Evolutionary conservation across 2,329 filamentous ascomycete species (phyloP).

Genomic region (Xylariaceae sp.): DNA sequence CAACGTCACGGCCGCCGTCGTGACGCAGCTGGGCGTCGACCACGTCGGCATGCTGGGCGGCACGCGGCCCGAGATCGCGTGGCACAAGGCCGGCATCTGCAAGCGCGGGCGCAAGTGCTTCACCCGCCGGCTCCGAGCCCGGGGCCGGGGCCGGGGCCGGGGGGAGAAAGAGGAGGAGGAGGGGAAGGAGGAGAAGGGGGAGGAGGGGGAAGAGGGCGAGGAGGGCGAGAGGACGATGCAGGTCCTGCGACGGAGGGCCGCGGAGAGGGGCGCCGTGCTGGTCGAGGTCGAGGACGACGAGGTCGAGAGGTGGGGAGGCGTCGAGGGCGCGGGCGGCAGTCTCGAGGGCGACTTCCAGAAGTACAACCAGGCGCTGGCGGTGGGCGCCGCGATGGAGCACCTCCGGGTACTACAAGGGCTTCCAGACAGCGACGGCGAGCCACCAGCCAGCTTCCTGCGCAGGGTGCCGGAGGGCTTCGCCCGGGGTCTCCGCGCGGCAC

Average conservation of each 20-base stretch:
- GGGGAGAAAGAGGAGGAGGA: too few species aligned
- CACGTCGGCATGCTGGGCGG: constrained; percentile 74
- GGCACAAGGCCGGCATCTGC: constrained; percentile 88
- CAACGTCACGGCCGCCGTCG: constrained; percentile 61
- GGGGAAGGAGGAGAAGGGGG: too few species aligned
- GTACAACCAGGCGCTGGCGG: constrained; percentile 51
- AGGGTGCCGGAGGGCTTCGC: constrained; percentile 48
- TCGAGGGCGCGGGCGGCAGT: constrained; percentile 26
- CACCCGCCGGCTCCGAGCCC: constrained; percentile 49
- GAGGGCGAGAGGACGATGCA: constrained; percentile 19
- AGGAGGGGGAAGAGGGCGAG: constrained; percentile 36
- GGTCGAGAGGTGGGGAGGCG: constrained; percentile 34
- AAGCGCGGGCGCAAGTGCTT: constrained; percentile 59
- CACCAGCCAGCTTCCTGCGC: constrained; percentile 9
- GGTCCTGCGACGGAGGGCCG: constrained; percentile 53
- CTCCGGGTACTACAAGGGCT: constrained; percentile 28
- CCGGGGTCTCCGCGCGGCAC: constrained; percentile 57
- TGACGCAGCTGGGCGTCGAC: constrained; percentile 79
- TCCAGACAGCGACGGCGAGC: constrained; percentile 5
- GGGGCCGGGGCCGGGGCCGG: too few species aligned
- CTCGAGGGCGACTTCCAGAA: constrained; percentile 48
- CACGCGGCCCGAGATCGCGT: constrained; percentile 73
- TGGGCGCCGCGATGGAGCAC: constrained; percentile 50
- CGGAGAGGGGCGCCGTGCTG: constrained; percentile 43
- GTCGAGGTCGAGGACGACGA: constrained; percentile 33